Conservation (phyloP, 805 yeast genomes). For the Monosporozyma servazzii region DNA sequence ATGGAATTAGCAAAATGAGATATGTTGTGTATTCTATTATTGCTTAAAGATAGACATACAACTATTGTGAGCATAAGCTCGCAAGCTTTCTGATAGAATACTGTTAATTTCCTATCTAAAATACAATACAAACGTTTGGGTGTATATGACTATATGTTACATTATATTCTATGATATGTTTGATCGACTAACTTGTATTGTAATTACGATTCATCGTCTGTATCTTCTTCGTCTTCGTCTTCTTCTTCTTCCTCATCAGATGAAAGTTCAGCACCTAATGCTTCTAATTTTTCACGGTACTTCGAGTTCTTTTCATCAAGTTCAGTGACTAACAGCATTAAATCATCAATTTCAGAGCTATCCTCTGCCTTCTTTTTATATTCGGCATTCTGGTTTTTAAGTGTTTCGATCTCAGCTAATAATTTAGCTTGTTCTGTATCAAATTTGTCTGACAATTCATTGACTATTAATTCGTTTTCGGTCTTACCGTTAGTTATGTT, state of each 20-base stretch:
- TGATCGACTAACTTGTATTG: background rate
- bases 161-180: background rate
- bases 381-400: constrained; percentile 6
- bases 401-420: background rate
- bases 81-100: too few relatives aligned
- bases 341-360: constrained; percentile 43
- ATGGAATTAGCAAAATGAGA: too few relatives aligned
- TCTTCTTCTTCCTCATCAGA: constrained; percentile 65
- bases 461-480: background rate
- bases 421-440: constrained; percentile 4
- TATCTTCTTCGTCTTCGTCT: constrained; percentile 43
- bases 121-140: background rate
- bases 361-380: constrained; percentile 9
- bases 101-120: background rate
- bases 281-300: constrained; percentile 45
- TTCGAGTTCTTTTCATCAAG: constrained; percentile 57
- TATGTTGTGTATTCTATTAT: too few relatives aligned
- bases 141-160: background rate
- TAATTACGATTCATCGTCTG: constrained; percentile 9
- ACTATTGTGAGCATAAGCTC: too few relatives aligned
- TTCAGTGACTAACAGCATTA: constrained; percentile 68
- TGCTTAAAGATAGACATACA: too few relatives aligned
- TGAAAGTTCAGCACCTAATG: constrained; percentile 51
- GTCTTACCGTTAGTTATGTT: background rate
- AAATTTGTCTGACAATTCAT: background rate